Evolutionary conservation across 768 basidiomycete species (phyloP), one percentile per base, ranked within the genome.

Genomic region (Mycena venus): DNA sequence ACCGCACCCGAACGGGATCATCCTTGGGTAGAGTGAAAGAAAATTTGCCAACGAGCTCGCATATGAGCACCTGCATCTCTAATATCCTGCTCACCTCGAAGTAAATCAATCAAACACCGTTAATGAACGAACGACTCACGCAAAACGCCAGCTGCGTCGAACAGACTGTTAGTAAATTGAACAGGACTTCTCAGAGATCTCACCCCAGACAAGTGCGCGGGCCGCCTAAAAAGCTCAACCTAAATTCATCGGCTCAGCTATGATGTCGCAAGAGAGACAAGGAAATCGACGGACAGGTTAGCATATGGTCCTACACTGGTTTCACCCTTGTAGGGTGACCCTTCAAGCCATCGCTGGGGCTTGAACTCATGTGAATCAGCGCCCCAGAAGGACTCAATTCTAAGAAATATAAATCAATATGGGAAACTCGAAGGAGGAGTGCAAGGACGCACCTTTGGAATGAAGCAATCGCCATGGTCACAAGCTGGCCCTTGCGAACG

Each of bases 1-100:
- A 40, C 12, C 60, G 32, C 60, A n/a, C 7, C 9, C 17, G 12
- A n/a, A 42, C 7, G 10, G 14, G 38, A 8, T 65, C 63, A 42
- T 27, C 27, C 27, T 49, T 42, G 8, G 83, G 83, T 60, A 61
- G 34, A 6, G 32, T 7, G 25, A 62, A 44, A 19, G 60, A 42
- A 27, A 51, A 65, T 36, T 65, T 65, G 7, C 49, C 49, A 34
- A 65, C 44, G 25, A 65, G 17, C 17, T 65, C 29, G n/a, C n/a
- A n/a, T n/a, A n/a, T n/a, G n/a, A n/a, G n/a, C n/a, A n/a, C n/a
- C n/a, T n/a, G n/a, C n/a, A n/a, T n/a, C n/a, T n/a, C n/a, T n/a
- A n/a, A n/a, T n/a, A n/a, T n/a, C n/a, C n/a, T n/a, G n/a, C n/a
- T n/a, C 36, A 38, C 36, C 36, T 38, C 36, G 36, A 14, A 14